Evolutionary conservation across 2,329 filamentous ascomycete genomes (phyloP).

Genomic region (Ampelomyces quisqualis): DNA sequence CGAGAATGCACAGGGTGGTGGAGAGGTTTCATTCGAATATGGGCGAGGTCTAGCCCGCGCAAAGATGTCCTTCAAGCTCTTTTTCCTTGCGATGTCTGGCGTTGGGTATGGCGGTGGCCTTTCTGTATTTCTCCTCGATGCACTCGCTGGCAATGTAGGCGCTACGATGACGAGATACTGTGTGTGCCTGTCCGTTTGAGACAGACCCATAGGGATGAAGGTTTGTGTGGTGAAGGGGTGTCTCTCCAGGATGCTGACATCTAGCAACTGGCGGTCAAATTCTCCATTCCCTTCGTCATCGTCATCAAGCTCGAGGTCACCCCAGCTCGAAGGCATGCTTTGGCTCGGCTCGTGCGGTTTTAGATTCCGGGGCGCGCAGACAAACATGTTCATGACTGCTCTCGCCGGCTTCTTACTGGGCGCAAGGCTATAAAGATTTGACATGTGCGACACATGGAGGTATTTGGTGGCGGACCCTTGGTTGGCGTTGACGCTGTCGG

Average conservation of each 20-base stretch:
- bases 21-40: conserved; percentile 55
- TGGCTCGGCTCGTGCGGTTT: conserved; percentile 42
- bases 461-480: conserved; percentile 90
- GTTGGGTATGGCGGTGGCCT: conserved; percentile 48
- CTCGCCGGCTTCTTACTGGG: conserved; percentile 59
- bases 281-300: conserved; percentile 27
- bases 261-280: conserved; percentile 52
- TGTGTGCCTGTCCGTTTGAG: conserved; percentile 47
- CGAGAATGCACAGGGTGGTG: conserved; percentile 32
- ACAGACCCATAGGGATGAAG: conserved; percentile 73
- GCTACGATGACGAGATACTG: conserved; percentile 86
- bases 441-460: conserved; percentile 71
- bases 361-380: conserved; percentile 69
- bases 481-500: conserved; percentile 64
- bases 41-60: conserved; percentile 45
- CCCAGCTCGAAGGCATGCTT: conserved; percentile 40
- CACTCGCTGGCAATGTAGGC: conserved; percentile 63
- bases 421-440: conserved; percentile 68
- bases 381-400: conserved; percentile 83
- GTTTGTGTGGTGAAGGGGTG: conserved; percentile 95
- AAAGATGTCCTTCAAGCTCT: conserved; percentile 44
- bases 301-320: conserved; percentile 38
- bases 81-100: conserved; percentile 31
- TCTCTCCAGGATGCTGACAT: conserved; percentile 75
- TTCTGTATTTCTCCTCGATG: conserved; percentile 28